Percentiles rank a stretch among this genome's conserved stretches.
Conservation (phyloP, 106 monocot genomes). For the Phalaenopsis equestris region DNA sequence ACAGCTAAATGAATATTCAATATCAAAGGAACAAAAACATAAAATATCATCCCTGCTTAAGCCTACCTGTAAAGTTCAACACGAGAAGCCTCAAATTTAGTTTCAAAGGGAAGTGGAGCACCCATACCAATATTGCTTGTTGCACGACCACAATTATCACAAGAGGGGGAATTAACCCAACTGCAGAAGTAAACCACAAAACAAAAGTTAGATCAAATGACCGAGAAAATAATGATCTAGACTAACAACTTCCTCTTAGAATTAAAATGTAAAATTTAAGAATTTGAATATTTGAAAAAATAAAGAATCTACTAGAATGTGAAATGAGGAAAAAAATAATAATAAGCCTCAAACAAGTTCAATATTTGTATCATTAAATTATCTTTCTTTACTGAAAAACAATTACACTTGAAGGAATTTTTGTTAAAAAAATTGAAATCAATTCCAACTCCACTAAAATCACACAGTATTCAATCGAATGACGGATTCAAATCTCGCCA, state of each 20-base stretch:
- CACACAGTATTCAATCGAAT: too few relatives aligned
- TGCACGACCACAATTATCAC: slow-evolving; percentile 54
- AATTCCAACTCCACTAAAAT: not conserved
- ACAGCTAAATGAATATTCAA: not conserved
- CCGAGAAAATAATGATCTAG: not conserved
- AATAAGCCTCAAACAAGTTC: not conserved
- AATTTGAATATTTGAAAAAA: not conserved
- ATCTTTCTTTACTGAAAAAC: not conserved
- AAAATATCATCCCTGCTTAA: not conserved
- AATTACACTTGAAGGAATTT: not conserved
- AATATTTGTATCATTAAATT: not conserved
- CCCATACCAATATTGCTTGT: slow-evolving; percentile 74
- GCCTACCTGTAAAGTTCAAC: slow-evolving; percentile 77
- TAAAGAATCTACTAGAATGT: not conserved
- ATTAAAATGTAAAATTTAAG: not conserved
- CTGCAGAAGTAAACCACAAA: slow-evolving; percentile 27
- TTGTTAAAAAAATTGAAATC: not conserved
- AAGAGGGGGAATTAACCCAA: slow-evolving; percentile 80
- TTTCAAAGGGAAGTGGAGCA: slow-evolving; percentile 51
- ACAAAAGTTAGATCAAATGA: not conserved
- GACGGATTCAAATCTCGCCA: not conserved
- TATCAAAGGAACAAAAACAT: not conserved
- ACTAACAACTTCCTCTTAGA: not conserved
- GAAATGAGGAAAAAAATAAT: not conserved
- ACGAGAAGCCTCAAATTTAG: slow-evolving; percentile 40